Conservation (phyloP, 805 yeast genomes). For the Yamadazyma sp. region DNA sequence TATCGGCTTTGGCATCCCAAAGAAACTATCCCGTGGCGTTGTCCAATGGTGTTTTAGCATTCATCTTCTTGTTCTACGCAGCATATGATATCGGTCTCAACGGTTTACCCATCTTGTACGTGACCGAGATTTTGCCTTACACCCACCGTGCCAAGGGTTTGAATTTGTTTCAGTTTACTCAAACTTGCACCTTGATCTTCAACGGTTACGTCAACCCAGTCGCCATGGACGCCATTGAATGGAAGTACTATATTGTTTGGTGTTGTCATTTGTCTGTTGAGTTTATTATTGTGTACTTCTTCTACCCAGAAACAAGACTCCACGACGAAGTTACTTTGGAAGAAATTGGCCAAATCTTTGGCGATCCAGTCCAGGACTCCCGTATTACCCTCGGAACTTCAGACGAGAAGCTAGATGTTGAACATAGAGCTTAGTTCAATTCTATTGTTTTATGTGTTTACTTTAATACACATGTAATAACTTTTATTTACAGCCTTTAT, state of each 20-base stretch:
- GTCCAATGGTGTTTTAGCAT: slow-evolving; percentile 23
- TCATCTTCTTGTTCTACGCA: slow-evolving; percentile 25
- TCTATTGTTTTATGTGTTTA: too few relatives aligned
- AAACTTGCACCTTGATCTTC: slow-evolving; percentile 22
- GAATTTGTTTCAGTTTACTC: slow-evolving; percentile 26
- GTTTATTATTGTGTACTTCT: slow-evolving; percentile 30
- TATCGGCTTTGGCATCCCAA: slow-evolving; percentile 23
- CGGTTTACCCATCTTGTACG: slow-evolving; percentile 47
- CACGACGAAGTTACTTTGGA: slow-evolving; percentile 41
- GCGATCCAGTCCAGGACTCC: slow-evolving; percentile 24
- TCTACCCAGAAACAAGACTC: slow-evolving; percentile 39
- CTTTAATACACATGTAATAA: too few relatives aligned
- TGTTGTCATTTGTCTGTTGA: slow-evolving; percentile 31
- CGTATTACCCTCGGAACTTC: background rate
- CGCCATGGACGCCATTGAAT: slow-evolving; percentile 42
- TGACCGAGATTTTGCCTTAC: slow-evolving; percentile 43
- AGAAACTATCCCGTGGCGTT: slow-evolving; percentile 17
- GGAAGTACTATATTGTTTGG: slow-evolving; percentile 47
- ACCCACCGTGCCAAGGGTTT: slow-evolving; percentile 44
- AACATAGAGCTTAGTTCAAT: slow-evolving; percentile 10
- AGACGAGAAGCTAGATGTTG: slow-evolving; percentile 8
- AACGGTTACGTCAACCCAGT: slow-evolving; percentile 34
- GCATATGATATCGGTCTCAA: slow-evolving; percentile 35
- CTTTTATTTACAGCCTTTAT: too few relatives aligned
- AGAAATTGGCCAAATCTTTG: slow-evolving; percentile 43